Percentiles rank a stretch among this genome's conserved stretches.
Evolutionary conservation across 441 rosid genomes (phyloP).

Genomic region (Iberis amara): DNA sequence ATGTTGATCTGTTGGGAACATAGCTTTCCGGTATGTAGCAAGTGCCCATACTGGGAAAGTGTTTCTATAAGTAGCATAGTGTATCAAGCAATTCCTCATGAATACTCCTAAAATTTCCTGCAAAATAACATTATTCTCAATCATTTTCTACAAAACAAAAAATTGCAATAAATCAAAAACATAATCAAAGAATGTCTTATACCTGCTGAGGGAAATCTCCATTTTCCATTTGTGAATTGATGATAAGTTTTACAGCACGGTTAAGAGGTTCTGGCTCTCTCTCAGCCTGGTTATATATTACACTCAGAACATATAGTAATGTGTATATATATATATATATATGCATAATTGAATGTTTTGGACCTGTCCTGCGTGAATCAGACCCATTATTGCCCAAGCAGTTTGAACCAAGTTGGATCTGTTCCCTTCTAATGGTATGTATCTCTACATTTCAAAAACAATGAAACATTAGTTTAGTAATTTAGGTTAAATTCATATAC

Average conservation of each 20-base stretch:
- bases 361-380: constrained; percentile 19
- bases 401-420: constrained; percentile 27
- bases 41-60: constrained; percentile 33
- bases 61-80: constrained; percentile 27
- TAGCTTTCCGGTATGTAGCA: constrained; percentile 24
- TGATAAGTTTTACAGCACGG: constrained; percentile 20
- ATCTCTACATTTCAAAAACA: constrained; percentile 1
- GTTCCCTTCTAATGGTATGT: constrained; percentile 13
- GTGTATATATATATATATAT: too few relatives aligned
- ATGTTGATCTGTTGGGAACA: too few relatives aligned
- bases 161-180: too few relatives aligned
- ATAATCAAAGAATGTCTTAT: constrained; percentile 3
- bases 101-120: constrained; percentile 33
- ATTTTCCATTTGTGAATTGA: constrained; percentile 17
- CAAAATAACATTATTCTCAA: neutral
- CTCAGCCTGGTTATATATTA: constrained; percentile 2
- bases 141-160: neutral
- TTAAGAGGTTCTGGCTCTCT: constrained; percentile 22
- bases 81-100: constrained; percentile 28
- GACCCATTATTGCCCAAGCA: constrained; percentile 26
- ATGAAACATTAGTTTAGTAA: too few relatives aligned
- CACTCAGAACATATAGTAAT: neutral
- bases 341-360: neutral
- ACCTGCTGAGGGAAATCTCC: constrained; percentile 34
- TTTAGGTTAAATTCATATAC: too few relatives aligned